Evolutionary conservation across 2,329 filamentous ascomycete genomes (phyloP), one percentile per base, ranked within the genome.

Genomic region (Cladosporium halotolerans): DNA sequence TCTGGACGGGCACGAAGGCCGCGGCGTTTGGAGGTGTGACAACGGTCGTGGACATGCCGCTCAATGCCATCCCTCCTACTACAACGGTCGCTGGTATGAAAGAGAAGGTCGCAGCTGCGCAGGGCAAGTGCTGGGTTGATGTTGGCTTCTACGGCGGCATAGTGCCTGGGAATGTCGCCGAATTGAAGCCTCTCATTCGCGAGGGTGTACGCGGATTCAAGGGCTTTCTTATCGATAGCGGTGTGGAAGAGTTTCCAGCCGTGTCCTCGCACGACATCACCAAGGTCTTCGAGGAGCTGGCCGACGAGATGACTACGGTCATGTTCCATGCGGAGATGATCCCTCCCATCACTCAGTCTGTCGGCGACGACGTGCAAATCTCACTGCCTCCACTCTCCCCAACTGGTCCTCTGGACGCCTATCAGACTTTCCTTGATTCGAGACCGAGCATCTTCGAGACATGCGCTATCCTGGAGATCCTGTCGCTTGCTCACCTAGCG

Each of bases 251-350:
- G 67, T 99, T 99, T 69, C 93, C 93, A 0, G 89, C 90, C 31
- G 85, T 97, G n/a, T 87, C 86, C 0, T 79, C 88, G 1, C 69
- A 73, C 11, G 93, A 97, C 69, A 88, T 97, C 55, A 76, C 81
- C 1, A 79, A 87, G 36, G 91, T 88, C 43, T 92, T 99, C 81
- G 76, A 77, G 33, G 88, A 86, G 44, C 80, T 99, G 56, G 87
- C 88, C 56, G 84, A 89, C 62, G 80, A 85, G 52, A 80, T 89
- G n/a, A 97, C 93, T 2, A 95, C 90, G 0, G 83, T 97, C 63
- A 97, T 99, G 92, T 99, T 99, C 75, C 93, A 99, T 68, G 93
- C 93, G 53, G 93, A 99, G 72, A 97, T 96, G 91, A 85, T 95
- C 9, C 90, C 92, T 18, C 88, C 89, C 16, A 87, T 92, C 60